Evolutionary conservation across 2,329 filamentous ascomycete species (phyloP).

Genomic region (Plectosphaerella cucumerina): DNA sequence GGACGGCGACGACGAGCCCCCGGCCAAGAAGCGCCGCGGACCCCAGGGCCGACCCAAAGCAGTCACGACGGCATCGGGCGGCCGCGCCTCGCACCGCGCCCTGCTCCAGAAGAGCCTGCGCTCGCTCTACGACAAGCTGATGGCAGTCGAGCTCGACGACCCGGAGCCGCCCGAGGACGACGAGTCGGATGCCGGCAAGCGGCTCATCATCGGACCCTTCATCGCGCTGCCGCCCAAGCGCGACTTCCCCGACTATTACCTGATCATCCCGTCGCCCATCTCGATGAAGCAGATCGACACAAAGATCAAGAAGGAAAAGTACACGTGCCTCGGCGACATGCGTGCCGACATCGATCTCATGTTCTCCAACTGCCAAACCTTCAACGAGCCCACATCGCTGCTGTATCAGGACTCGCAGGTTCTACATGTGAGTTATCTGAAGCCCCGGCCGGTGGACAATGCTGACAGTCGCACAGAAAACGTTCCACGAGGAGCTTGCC

Average conservation of each 20-base stretch:
- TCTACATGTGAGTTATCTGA: conserved; percentile 66
- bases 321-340: conserved; percentile 76
- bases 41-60: conserved; percentile 65
- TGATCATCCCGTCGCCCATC: conserved; percentile 88
- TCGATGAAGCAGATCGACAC: conserved; percentile 93
- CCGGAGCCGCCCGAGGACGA: conserved; percentile 51
- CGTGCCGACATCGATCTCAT: conserved; percentile 77
- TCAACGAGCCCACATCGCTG: conserved; percentile 93
- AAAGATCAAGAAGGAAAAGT: conserved; percentile 95
- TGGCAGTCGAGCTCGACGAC: conserved; percentile 79
- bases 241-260: conserved; percentile 91
- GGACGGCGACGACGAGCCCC: conserved; percentile 71
- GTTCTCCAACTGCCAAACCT: conserved; percentile 87
- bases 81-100: conserved; percentile 58
- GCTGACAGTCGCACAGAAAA: neutral
- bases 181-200: conserved; percentile 57
- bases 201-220: conserved; percentile 90
- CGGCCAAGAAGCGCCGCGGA: conserved; percentile 73
- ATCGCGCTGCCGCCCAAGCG: conserved; percentile 85
- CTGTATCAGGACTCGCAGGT: conserved; percentile 88
- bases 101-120: conserved; percentile 78
- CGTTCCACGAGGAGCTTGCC: conserved; percentile 47
- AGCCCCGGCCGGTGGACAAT: neutral
- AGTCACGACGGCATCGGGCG: conserved; percentile 15
- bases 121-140: conserved; percentile 72